phyloP scores from a whole-genome alignment of 306 rosid genomes.

The Castanea mollissima region DNA sequence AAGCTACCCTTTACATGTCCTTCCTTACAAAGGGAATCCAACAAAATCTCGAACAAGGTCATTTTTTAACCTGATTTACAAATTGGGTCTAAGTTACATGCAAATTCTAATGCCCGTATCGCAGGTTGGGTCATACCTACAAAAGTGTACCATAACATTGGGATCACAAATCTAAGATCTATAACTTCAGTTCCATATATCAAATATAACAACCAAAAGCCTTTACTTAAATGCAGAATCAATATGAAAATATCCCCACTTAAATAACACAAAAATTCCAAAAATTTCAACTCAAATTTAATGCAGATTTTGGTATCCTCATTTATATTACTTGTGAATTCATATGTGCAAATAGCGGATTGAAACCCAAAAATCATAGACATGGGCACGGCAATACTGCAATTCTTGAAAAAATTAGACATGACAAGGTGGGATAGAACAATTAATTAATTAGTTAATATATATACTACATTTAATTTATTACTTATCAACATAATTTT shows the following conservation, averaged over 20 bases:
- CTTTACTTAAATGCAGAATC: background rate
- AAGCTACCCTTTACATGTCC: constrained; percentile 47
- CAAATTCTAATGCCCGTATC: constrained; percentile 71
- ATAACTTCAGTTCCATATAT: background rate
- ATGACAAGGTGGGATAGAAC: too few species aligned
- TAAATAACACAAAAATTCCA: background rate
- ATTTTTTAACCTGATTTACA: constrained; percentile 42
- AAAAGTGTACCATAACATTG: constrained; percentile 1
- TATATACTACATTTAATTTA: too few species aligned
- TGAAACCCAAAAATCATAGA: too few species aligned
- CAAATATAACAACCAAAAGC: background rate
- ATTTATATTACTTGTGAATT: background rate
- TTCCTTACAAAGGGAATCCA: constrained; percentile 92
- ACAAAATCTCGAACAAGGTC: constrained; percentile 67
- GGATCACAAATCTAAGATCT: background rate
- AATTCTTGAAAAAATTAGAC: too few species aligned
- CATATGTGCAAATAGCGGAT: background rate
- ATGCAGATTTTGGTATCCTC: background rate
- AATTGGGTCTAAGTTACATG: constrained; percentile 34
- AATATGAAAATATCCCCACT: background rate
- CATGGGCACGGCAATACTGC: too few species aligned
- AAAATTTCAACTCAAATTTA: background rate
- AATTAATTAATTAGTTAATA: too few species aligned
- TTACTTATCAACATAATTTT: too few species aligned
- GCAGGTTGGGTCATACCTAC: constrained; percentile 51